These are phyloP conservation scores for Poa pratensis DNA, from an alignment of 176 grass and related monocot genomes.

Conservation along the genomic window DNA sequence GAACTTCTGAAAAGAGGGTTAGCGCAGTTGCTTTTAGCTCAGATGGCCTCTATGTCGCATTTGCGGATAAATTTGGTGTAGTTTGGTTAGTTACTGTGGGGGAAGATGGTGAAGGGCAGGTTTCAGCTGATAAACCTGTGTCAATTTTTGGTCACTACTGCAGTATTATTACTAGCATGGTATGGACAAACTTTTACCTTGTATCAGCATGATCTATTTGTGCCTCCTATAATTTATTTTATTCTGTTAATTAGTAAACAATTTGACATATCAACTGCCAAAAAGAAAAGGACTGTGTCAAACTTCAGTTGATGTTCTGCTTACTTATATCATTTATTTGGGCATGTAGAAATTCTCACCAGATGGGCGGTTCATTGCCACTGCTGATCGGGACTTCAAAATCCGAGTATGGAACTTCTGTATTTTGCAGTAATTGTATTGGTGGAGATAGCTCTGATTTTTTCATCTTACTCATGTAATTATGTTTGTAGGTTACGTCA, in stretches of 20 bases:
- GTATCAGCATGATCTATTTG: not conserved
- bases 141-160: slow-evolving; percentile 90
- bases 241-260: not conserved
- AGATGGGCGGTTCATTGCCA: slow-evolving; percentile 86
- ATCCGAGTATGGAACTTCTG: slow-evolving; percentile 71
- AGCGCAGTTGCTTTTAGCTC: slow-evolving; percentile 77
- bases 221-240: not conserved
- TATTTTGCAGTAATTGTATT: slow-evolving; percentile 30
- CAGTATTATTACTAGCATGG: slow-evolving; percentile 97
- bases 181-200: slow-evolving; percentile 34
- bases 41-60: slow-evolving; percentile 61
- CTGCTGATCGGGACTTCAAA: slow-evolving; percentile 93
- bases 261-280: not conserved
- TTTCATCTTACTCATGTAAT: slow-evolving; percentile 22
- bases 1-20: slow-evolving; percentile 84
- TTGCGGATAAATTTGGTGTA: slow-evolving; percentile 93
- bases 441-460: slow-evolving; percentile 18
- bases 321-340: slow-evolving; percentile 23
- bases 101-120: slow-evolving; percentile 42
- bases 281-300: not conserved
- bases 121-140: slow-evolving; percentile 60
- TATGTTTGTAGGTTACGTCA: slow-evolving; percentile 67
- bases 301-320: not conserved
- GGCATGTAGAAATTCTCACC: slow-evolving; percentile 82
- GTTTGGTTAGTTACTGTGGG: slow-evolving; percentile 64